Evolutionary conservation across 2,329 filamentous ascomycete genomes (phyloP).

Genomic region (Talaromyces sp.): DNA sequence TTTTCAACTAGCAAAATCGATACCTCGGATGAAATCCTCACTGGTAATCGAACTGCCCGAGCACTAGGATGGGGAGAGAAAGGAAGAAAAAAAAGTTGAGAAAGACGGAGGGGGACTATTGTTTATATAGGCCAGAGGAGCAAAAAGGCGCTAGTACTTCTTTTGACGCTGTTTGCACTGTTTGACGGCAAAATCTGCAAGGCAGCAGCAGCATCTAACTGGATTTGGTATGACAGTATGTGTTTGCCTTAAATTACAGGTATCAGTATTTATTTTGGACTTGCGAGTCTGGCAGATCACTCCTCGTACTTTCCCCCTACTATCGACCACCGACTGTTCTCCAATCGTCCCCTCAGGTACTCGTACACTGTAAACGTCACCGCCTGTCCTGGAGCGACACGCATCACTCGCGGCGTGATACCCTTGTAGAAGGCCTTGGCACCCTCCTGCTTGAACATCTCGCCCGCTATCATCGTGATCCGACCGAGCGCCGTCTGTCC

Average conservation of each 20-base stretch:
- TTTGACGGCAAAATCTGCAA: not conserved
- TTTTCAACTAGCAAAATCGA: slow-evolving; percentile 90
- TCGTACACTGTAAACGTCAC: slow-evolving; percentile 75
- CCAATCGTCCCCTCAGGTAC: slow-evolving; percentile 68
- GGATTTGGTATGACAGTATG: not conserved
- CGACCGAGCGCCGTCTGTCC: slow-evolving; percentile 76
- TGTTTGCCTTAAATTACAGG: slow-evolving; percentile 1
- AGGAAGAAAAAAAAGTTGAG: slow-evolving; percentile 32
- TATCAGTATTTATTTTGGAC: not conserved
- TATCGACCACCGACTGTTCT: slow-evolving; percentile 59
- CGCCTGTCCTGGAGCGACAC: slow-evolving; percentile 91
- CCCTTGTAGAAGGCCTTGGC: slow-evolving; percentile 97
- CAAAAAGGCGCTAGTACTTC: not conserved
- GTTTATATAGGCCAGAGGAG: slow-evolving; percentile 26
- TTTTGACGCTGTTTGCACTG: slow-evolving; percentile 12
- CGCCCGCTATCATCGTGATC: slow-evolving; percentile 71
- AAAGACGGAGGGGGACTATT: not conserved
- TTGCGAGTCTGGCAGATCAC: slow-evolving; percentile 23
- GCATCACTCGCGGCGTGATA: slow-evolving; percentile 95
- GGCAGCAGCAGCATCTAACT: not conserved
- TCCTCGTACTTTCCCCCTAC: slow-evolving; percentile 64
- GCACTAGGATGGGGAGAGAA: slow-evolving; percentile 41
- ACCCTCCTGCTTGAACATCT: slow-evolving; percentile 94
- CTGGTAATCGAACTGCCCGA: slow-evolving; percentile 77
- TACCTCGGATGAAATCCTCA: slow-evolving; percentile 82